Conservation (phyloP, 129 eudicot genomes). For the Tagetes erecta region DNA sequence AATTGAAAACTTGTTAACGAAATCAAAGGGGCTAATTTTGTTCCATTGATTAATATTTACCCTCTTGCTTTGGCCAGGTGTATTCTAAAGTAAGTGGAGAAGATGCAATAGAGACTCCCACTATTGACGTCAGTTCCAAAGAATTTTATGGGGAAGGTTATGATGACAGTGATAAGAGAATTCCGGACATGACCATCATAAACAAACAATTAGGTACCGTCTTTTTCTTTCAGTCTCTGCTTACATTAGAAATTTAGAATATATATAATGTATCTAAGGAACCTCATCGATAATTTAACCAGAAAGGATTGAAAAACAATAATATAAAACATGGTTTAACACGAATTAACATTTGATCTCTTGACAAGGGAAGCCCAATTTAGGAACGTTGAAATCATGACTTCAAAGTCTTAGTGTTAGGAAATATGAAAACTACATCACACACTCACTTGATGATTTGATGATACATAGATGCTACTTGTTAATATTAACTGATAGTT, state of each 20-base stretch:
- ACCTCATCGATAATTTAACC: neutral
- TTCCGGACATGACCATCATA: constrained; percentile 96
- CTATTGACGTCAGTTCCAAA: constrained; percentile 83
- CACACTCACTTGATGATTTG: neutral
- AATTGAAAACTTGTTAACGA: neutral
- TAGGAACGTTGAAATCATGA: neutral
- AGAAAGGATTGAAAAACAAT: neutral
- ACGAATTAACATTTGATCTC: neutral
- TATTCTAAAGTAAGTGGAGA: constrained; percentile 92
- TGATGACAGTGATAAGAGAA: constrained; percentile 95
- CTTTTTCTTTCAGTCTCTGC: constrained; percentile 1
- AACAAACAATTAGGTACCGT: constrained; percentile 75
- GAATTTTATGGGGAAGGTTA: constrained; percentile 97
- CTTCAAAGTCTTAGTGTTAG: neutral
- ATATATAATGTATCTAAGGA: neutral
- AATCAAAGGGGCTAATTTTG: neutral
- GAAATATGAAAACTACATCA: neutral
- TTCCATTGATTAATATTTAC: neutral
- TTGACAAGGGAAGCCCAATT: neutral
- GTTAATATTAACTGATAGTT: neutral
- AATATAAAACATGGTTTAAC: neutral
- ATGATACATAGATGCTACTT: neutral
- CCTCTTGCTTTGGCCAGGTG: constrained; percentile 46
- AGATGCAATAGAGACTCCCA: constrained; percentile 63
- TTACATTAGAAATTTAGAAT: neutral